phyloP scores from a whole-genome alignment of 139 green algal genomes.

The Edaphochlamys debaryana region DNA sequence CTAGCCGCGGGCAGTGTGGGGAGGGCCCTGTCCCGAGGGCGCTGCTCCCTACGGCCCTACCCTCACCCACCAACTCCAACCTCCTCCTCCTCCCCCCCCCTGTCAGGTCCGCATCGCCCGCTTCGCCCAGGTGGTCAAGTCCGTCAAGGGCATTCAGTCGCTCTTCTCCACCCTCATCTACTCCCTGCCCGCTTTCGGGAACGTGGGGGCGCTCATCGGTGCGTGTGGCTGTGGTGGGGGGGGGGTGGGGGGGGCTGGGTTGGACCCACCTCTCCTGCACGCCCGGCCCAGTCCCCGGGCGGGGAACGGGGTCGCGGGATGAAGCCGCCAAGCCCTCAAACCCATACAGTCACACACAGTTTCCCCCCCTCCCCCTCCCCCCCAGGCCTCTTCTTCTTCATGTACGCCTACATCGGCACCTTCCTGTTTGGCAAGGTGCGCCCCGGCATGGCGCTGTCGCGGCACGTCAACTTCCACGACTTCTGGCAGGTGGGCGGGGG shows the following conservation, averaged over 20 bases:
- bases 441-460: slow-evolving; percentile 57
- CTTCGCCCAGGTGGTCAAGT: slow-evolving; percentile 34
- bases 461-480: slow-evolving; percentile 78
- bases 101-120: slow-evolving; percentile 2
- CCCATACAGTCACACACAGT: no score
- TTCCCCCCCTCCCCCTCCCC: no score
- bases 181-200: slow-evolving; percentile 83
- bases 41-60: no score
- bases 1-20: not conserved
- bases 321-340: no score
- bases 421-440: slow-evolving; percentile 67
- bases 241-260: no score
- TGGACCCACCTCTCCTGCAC: no score
- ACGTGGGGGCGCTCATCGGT: slow-evolving; percentile 79
- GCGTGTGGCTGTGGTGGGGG: slow-evolving; percentile 86
- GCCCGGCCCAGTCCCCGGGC: no score
- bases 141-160: slow-evolving; percentile 50
- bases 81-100: not conserved
- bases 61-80: no score
- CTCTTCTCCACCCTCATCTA: slow-evolving; percentile 81
- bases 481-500: slow-evolving; percentile 51
- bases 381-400: no score
- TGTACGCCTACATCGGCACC: slow-evolving; percentile 81
- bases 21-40: not conserved
- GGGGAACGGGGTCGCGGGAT: no score